Evolutionary conservation across 2,329 filamentous ascomycete species (phyloP).

Genomic region (Apiospora arundinis): DNA sequence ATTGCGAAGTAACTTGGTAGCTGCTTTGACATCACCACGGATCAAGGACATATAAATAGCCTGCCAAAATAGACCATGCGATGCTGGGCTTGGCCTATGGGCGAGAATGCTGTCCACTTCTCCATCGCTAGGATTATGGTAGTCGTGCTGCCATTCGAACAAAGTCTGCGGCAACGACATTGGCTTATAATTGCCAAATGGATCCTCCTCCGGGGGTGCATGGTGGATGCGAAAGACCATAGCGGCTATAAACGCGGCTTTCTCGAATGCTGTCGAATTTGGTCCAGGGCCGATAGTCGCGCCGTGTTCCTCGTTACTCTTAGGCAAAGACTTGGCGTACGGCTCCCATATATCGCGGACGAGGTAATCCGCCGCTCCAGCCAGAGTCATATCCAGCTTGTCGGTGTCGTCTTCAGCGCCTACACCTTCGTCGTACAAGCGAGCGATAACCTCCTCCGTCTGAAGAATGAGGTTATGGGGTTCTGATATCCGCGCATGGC

Average conservation of each 20-base stretch:
- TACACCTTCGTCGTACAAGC: conserved; percentile 68
- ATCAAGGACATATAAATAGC: conserved; percentile 76
- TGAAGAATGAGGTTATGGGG: conserved; percentile 73
- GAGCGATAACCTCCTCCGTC: conserved; percentile 74
- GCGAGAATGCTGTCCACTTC: conserved; percentile 70
- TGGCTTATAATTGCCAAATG: conserved; percentile 43
- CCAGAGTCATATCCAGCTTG: conserved; percentile 61
- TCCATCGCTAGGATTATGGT: conserved; percentile 74
- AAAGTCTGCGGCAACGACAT: conserved; percentile 76
- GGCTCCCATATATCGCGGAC: conserved; percentile 60
- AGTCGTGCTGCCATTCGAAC: conserved; percentile 80
- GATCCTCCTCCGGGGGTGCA: conserved; percentile 52
- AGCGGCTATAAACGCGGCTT: conserved; percentile 79
- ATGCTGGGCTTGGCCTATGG: conserved; percentile 74
- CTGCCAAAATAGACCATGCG: conserved; percentile 84
- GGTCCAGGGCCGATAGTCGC: conserved; percentile 71
- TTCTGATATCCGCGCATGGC: conserved; percentile 69
- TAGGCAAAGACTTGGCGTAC: conserved; percentile 55
- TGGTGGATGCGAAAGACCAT: conserved; percentile 83
- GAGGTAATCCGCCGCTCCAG: conserved; percentile 58
- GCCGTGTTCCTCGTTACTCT: conserved; percentile 58
- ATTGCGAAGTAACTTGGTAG: conserved; percentile 70
- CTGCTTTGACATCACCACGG: conserved; percentile 74
- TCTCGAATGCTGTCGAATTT: conserved; percentile 68
- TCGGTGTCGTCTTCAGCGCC: conserved; percentile 61